Percentiles rank a stretch among this genome's conserved stretches.
Conservation (phyloP, 2,329 filamentous ascomycete species). For the Drechslerella stenobrocha region DNA sequence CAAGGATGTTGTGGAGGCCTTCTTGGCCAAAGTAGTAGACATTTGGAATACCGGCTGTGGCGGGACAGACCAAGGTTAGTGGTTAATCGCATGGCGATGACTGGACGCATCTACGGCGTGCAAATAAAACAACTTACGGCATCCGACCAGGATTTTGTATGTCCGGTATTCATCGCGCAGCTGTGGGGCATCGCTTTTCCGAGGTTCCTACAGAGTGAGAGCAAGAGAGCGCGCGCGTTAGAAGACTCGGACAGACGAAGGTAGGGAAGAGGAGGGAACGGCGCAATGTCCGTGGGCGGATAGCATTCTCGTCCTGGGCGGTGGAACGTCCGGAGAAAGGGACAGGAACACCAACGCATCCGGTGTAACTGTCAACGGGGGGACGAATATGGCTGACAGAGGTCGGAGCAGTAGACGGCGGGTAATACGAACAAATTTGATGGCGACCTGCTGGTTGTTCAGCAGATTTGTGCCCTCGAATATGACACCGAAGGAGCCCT, state of each 20-base stretch:
- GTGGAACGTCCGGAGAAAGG: conserved; percentile 35
- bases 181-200: conserved; percentile 98
- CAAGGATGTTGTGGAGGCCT: conserved; percentile 96
- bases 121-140: conserved; percentile 71
- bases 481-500: conserved; percentile 97
- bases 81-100: conserved; percentile 47
- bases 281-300: background rate
- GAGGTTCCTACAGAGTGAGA: conserved; percentile 72
- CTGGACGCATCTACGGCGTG: conserved; percentile 3
- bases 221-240: conserved; percentile 29
- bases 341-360: conserved; percentile 17
- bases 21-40: conserved; percentile 99
- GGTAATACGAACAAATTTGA: conserved; percentile 82
- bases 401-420: conserved; percentile 4
- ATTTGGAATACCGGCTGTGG: conserved; percentile 90
- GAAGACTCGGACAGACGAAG: conserved; percentile 10
- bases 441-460: conserved; percentile 98
- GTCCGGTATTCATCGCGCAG: conserved; percentile 97
- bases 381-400: conserved; percentile 1
- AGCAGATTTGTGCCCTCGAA: conserved; percentile 98
- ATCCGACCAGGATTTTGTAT: conserved; percentile 98
- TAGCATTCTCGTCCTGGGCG: conserved; percentile 12
- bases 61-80: conserved; percentile 50
- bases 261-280: background rate
- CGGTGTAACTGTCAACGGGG: background rate